These are phyloP conservation scores for Penicillium paradoxum DNA, from an alignment of 495 filamentous ascomycete genomes.

Conservation along the genomic window DNA sequence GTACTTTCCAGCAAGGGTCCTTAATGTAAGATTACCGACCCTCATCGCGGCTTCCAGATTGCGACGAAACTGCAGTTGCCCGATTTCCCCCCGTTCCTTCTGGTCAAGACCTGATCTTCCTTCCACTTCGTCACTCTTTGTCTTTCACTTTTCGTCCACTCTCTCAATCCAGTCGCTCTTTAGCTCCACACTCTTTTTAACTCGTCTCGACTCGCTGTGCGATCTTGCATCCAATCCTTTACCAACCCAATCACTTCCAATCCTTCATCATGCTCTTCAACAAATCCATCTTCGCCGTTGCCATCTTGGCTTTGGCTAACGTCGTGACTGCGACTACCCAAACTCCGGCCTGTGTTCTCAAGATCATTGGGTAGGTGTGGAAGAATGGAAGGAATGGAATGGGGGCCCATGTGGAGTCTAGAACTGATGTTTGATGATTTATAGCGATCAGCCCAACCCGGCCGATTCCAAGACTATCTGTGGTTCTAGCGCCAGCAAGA, in stretches of 20 bases:
- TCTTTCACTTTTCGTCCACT: slow-evolving; percentile 17
- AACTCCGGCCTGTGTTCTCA: slow-evolving; percentile 34
- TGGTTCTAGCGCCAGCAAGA: slow-evolving; percentile 23
- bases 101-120: slow-evolving; percentile 10
- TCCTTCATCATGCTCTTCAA: slow-evolving; percentile 34
- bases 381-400: background rate
- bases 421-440: slow-evolving; percentile 1
- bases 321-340: slow-evolving; percentile 16
- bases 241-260: slow-evolving; percentile 10
- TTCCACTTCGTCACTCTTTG: slow-evolving; percentile 24
- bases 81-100: background rate
- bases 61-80: slow-evolving; percentile 11
- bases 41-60: slow-evolving; percentile 18
- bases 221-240: slow-evolving; percentile 16
- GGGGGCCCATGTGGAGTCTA: background rate
- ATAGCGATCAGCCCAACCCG: slow-evolving; percentile 22
- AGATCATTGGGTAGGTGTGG: slow-evolving; percentile 32
- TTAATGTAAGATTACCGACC: slow-evolving; percentile 5
- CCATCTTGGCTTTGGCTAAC: slow-evolving; percentile 34
- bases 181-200: slow-evolving; percentile 19
- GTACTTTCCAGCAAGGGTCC: background rate
- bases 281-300: slow-evolving; percentile 30
- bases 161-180: slow-evolving; percentile 24
- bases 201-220: slow-evolving; percentile 22
- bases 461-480: slow-evolving; percentile 30